Base-by-base conservation (phyloP, 805 yeast genomes). In the Naumovozyma baii region DNA sequence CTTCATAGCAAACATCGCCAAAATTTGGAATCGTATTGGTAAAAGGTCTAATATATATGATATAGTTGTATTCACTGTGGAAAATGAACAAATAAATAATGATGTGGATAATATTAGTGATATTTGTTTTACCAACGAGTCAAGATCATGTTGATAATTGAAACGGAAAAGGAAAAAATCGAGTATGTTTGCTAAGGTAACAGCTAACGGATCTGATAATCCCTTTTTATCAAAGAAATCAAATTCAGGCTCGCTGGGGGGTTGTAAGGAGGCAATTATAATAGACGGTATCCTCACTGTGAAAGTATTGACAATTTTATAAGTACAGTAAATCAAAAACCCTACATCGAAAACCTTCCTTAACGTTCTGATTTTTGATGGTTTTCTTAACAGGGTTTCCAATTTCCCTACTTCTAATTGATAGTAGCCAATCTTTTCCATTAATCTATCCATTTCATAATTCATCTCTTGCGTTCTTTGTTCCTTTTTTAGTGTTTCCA, bases 11-110 rank as follows among this genome's bases (percentile, higher is more conserved):
- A 49, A 51, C 43, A 57, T 37, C 2, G 61, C 59, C 18, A 55
- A 36, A 4, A 51, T 41, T 29, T 60, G 61, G n/a, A 65, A 46
- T 32, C 58, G 57, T 7, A 59, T 43, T 2, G 71, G 71, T 5
- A 66, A 38, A 31, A 67, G 50, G 12, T 62, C 59, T 30, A 64
- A 53, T 13, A 80, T 58, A 26, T 80, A 78, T 32, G 74, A 69
- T 42, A 80, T 70, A 0, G 88, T 79, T 31, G 70, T 61, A 36
- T 70, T 56, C 1, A 81, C 87, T 40, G 79, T 79, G 18, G 81
- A 76, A 48, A 81, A 69, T 1, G 85, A 77, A 42, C 81, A 70
- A 1, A 74, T 51, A 48, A 81, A 80, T 38, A 81, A 63, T 13
- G 71, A 67, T 9, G 80, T 75, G 1, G 84, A 75, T 13, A 80